Percentiles rank a stretch among this genome's conserved stretches.
These are phyloP conservation scores for Aspergillus funiculosus DNA, from an alignment of 495 filamentous ascomycete genomes.

Conservation along the genomic window DNA sequence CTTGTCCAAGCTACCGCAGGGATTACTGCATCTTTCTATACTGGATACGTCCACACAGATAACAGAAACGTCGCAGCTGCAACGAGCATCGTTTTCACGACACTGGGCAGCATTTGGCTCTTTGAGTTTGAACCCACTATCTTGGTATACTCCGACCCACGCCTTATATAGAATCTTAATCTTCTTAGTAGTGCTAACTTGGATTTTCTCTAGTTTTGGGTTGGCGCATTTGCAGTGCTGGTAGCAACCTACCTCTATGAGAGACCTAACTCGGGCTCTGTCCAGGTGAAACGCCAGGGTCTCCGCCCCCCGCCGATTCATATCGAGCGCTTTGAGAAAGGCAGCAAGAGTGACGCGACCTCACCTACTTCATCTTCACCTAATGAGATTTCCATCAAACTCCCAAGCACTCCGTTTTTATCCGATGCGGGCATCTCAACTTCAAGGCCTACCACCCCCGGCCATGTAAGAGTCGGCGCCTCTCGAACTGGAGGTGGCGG, in stretches of 20 bases:
- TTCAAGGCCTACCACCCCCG: slow-evolving; percentile 63
- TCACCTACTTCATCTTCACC: slow-evolving; percentile 35
- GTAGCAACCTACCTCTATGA: slow-evolving; percentile 82
- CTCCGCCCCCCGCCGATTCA: slow-evolving; percentile 65
- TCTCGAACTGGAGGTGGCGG: slow-evolving; percentile 27
- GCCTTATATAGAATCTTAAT: not conserved
- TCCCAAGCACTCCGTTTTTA: slow-evolving; percentile 46
- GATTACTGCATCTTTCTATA: slow-evolving; percentile 72
- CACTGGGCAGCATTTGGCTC: slow-evolving; percentile 74
- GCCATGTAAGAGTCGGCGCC: slow-evolving; percentile 45
- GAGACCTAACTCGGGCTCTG: slow-evolving; percentile 27
- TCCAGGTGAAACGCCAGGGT: slow-evolving; percentile 42
- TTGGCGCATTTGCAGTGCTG: slow-evolving; percentile 72
- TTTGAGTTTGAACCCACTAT: slow-evolving; percentile 70
- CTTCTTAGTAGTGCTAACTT: slow-evolving; percentile 17
- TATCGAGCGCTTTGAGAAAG: slow-evolving; percentile 71
- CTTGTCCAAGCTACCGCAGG: slow-evolving; percentile 77
- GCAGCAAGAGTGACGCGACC: slow-evolving; percentile 40
- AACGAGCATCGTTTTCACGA: slow-evolving; percentile 80
- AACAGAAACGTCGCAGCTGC: slow-evolving; percentile 90
- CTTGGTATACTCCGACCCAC: slow-evolving; percentile 55
- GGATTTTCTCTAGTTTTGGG: slow-evolving; percentile 62
- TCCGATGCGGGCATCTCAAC: slow-evolving; percentile 52
- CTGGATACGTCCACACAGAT: slow-evolving; percentile 61
- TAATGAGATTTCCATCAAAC: slow-evolving; percentile 49